Base-by-base conservation (phyloP, 2,329 filamentous ascomycete species). In the Aspergillus fischeri region DNA sequence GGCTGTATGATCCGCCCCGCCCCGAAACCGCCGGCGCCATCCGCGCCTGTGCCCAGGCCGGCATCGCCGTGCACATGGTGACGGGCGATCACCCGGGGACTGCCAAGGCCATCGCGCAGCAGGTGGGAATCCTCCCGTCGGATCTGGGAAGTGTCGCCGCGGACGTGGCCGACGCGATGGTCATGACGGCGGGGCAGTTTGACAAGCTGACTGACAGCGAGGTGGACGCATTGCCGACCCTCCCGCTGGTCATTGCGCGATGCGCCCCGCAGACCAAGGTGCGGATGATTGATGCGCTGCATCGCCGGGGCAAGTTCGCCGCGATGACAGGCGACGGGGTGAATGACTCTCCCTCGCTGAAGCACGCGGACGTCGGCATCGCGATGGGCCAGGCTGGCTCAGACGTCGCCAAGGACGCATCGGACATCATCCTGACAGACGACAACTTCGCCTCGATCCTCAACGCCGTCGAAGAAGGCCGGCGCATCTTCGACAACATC, bases 321-420 rank as follows among this genome's bases (percentile, higher is more conserved):
- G 91, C 90, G 55, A 94, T 95, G 90, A 95, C 91, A 28, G 91
- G 91, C 64, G 91, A 95, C 62, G 91, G 91, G 54, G 91, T 94
- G 60, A 95, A 95, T 68, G 91, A 95, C 70, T 90, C 89, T 3
- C 91, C 91, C 0, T 92, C 90, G 2, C 79, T 95, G 38, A 91
- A 91, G 62, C 83, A 84, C 25, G 89, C 90, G 6, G 91, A 96
- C 70, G 90, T 96, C 14, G 91, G 90, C 63, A 96, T 94, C 63
- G 90, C 90, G 49, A 95, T 95, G 91, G 91, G 91, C 21, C 76
- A 83, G 72, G 85, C 87, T 2, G 91, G 91, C 1, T 91, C 88
- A 4, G 91, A 95, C 66, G 91, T 95, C 3, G 91, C 91, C 61
- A 95, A 94, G 55, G 74, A 76, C 64, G 72, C 82, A 70, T 79